Base-by-base conservation (phyloP, 169 alveolate genomes). In the Plasmodium knowlesi region DNA sequence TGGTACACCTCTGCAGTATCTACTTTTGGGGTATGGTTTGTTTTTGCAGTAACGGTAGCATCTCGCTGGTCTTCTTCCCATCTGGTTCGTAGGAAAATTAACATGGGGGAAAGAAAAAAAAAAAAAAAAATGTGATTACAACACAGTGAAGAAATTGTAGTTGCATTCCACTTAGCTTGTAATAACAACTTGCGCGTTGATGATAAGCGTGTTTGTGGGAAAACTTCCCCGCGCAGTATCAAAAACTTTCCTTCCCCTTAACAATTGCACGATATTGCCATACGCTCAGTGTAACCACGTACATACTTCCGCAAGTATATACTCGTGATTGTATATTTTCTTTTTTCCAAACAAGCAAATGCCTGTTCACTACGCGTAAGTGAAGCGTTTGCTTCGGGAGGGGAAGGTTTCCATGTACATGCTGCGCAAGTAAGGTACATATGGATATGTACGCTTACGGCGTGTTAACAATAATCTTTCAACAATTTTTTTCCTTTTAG, bases 1-100 rank as follows among this genome's bases (percentile, higher is more conserved):
- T 16, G 99, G 99, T 79, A 99, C 99, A 97, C 99, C 99, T 74
- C 99, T 97, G 95, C 99, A 98, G 96, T 97, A 99, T 94, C 99
- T 98, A 70, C 99, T 98, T 97, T 99, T 99, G 73, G 99, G 99
- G 97, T 98, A 99, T 80, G 99, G 99, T 97, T 99, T 99, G 97
- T 98, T 98, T 97, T 98, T 98, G 96, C 99, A 97, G 96, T 98
- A 98, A 94, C 99, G 97, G 96, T 99, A 99, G 97, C 99, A 99
- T 96, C 99, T 98, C 43, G 99, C 99, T 76, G 99, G 99, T 96
- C 99, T 98, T 96, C 99, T 98, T 82, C 99, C 99, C 99, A 99
- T 99, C 95, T 96, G 95, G 57, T 10, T 0, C 5, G 57, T 46
- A 46, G 57, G 57, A 46, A 46, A 14, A 2, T 46, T 41, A 10